Conservation (phyloP, 371 early-diverging fungal species). For the Phascolomyces articulosus region DNA sequence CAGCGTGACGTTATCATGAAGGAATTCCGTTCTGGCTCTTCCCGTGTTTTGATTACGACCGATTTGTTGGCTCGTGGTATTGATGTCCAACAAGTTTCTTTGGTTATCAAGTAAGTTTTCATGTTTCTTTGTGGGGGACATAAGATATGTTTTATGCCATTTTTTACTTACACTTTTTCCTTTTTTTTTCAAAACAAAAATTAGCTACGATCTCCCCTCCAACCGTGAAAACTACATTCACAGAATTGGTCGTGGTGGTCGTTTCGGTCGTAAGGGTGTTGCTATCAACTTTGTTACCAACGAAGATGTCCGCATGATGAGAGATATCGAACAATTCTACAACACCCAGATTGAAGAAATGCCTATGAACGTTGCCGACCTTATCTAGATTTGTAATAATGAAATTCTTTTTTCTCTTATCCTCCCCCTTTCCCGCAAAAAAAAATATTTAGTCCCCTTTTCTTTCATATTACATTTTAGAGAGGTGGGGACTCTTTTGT, state of each 20-base stretch:
- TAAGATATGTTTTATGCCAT: background rate
- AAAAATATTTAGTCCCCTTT: too few species aligned
- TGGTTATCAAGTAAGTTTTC: slow-evolving; percentile 70
- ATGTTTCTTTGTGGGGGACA: background rate
- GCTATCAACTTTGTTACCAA: slow-evolving; percentile 98
- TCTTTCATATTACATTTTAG: too few species aligned
- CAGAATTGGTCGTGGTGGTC: slow-evolving; percentile 99
- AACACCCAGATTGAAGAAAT: slow-evolving; percentile 96
- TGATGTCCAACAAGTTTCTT: slow-evolving; percentile 99
- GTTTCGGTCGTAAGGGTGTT: slow-evolving; percentile 99
- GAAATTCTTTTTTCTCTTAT: background rate
- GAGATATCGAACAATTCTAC: slow-evolving; percentile 96
- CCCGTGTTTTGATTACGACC: slow-evolving; percentile 98
- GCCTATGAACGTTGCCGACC: slow-evolving; percentile 90
- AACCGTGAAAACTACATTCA: slow-evolving; percentile 98
- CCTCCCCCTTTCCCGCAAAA: background rate
- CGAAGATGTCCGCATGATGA: slow-evolving; percentile 92
- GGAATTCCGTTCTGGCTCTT: slow-evolving; percentile 94
- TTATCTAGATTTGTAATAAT: slow-evolving; percentile 57
- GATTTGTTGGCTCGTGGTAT: slow-evolving; percentile 99
- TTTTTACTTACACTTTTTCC: background rate
- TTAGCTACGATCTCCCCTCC: slow-evolving; percentile 97
- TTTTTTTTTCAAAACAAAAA: background rate
- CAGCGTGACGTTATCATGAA: slow-evolving; percentile 98
- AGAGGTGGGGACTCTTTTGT: background rate